Evolutionary conservation across 2,329 filamentous ascomycete genomes (phyloP), one percentile per base, ranked within the genome.

Genomic region (Penicillium sp.): DNA sequence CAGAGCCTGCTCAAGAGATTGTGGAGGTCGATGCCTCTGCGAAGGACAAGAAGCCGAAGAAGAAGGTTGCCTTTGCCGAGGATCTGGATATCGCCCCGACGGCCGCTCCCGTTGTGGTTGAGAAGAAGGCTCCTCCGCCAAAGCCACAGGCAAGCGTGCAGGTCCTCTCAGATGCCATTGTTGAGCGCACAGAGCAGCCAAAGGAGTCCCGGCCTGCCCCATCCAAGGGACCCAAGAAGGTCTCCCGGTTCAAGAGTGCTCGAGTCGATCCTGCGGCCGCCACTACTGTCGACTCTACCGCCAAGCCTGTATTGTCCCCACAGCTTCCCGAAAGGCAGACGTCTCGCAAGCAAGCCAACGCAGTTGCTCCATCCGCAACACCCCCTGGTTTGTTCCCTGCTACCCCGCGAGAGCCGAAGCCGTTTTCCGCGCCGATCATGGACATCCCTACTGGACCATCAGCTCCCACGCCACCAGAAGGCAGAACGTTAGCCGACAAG

Each of bases 41-140:
- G 22, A 60, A 61, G 10, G 66, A 67, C 47, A 72, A 73, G 54
- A 74, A 73, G 41, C 56, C 69, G 8, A 75, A 73, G 70, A 96
- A 95, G 78, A 88, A 85, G 15, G 92, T 96, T 28, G 86, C 89
- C n/a, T 96, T 96, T 75, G 88, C 92, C 2, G 79, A 88, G 37
- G 82, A 83, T 5, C 79, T 96, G 37, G 90, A 95, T 67, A 87
- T 96, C 63, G 88, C 90, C 34, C 80, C 78, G 49, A 73, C 76
- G 25, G 78, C 77, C 51, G 73, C 75, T 22, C 65, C 70, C 62
- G 22, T 60, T 54, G 47, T 63, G 41, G 25, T 58, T 15, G 58
- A 75, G 50, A 65, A 72, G 38, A 68, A 75, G 49, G 64, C 66
- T 66, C 50, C 69, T 69, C 64, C 63, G 64, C 58, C 42, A 15